phyloP scores from a whole-genome alignment of 176 grass and related monocot species.

The Oryza meyeriana region DNA sequence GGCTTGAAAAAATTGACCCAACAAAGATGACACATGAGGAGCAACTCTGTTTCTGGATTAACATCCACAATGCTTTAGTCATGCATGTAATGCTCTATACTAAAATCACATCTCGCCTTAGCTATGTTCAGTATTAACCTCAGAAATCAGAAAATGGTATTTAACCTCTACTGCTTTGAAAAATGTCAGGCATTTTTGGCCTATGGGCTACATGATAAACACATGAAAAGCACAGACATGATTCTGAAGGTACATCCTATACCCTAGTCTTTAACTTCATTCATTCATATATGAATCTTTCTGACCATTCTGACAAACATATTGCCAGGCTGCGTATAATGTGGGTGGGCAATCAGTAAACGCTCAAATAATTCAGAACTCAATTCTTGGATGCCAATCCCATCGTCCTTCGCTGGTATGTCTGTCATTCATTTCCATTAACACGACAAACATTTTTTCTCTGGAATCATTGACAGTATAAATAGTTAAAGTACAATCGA shows the following conservation, averaged over 20 bases:
- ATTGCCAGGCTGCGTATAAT: slow-evolving; percentile 76
- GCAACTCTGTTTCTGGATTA: slow-evolving; percentile 85
- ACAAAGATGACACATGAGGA: slow-evolving; percentile 74
- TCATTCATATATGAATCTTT: background rate
- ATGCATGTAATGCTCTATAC: slow-evolving; percentile 74
- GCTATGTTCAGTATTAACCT: background rate
- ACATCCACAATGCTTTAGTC: slow-evolving; percentile 79
- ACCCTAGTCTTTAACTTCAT: background rate
- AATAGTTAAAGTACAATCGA: background rate
- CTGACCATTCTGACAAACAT: slow-evolving; percentile 14
- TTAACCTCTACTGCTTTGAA: slow-evolving; percentile 21
- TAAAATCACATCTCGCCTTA: background rate
- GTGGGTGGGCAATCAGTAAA: slow-evolving; percentile 90
- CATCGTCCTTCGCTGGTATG: slow-evolving; percentile 88
- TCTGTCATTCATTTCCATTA: background rate
- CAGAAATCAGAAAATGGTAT: background rate
- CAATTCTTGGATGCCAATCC: slow-evolving; percentile 86
- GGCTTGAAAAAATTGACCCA: slow-evolving; percentile 71
- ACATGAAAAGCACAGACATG: slow-evolving; percentile 76
- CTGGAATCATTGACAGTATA: background rate
- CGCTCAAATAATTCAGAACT: slow-evolving; percentile 75
- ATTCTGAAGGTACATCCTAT: slow-evolving; percentile 60
- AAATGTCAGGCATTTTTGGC: slow-evolving; percentile 67
- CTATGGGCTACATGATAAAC: slow-evolving; percentile 70
- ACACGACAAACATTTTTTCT: background rate